Evolutionary conservation across 306 rosid species (phyloP).

Genomic region (Prosopis cineraria): DNA sequence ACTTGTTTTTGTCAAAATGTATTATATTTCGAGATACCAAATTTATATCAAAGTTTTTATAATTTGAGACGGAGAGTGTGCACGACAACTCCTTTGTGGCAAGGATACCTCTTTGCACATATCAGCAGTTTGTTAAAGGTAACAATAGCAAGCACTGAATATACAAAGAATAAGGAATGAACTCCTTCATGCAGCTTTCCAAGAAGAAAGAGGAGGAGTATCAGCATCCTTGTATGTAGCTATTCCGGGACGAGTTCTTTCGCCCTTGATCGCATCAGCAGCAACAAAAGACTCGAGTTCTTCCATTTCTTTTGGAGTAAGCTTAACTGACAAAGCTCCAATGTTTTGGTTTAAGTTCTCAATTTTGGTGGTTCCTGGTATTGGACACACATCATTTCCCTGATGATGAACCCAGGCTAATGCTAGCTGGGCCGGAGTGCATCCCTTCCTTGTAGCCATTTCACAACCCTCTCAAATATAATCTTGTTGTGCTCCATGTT

Average conservation of each 20-base stretch:
- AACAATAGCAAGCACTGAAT: neutral
- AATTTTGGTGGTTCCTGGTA: constrained; percentile 83
- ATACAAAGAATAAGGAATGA: neutral
- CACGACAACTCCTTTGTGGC: no score
- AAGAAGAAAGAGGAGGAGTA: neutral
- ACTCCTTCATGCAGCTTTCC: neutral
- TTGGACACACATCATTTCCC: constrained; percentile 66
- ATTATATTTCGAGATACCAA: no score
- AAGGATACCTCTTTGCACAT: neutral
- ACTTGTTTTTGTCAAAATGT: no score
- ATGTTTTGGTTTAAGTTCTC: constrained; percentile 64
- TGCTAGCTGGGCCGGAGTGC: constrained; percentile 66
- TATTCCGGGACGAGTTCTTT: neutral
- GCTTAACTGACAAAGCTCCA: constrained; percentile 61
- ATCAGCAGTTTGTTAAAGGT: neutral
- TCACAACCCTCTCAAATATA: constrained; percentile 63
- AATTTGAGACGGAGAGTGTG: no score
- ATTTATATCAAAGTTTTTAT: no score
- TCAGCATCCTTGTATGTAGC: constrained; percentile 39
- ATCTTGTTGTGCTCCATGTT: constrained; percentile 62
- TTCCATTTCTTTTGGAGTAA: constrained; percentile 59
- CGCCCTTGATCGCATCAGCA: constrained; percentile 51
- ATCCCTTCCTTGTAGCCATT: constrained; percentile 62
- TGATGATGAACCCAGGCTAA: constrained; percentile 78
- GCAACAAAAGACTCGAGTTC: constrained; percentile 63